phyloP scores from a whole-genome alignment of 331 rosid species.

The Quercus phellos region DNA sequence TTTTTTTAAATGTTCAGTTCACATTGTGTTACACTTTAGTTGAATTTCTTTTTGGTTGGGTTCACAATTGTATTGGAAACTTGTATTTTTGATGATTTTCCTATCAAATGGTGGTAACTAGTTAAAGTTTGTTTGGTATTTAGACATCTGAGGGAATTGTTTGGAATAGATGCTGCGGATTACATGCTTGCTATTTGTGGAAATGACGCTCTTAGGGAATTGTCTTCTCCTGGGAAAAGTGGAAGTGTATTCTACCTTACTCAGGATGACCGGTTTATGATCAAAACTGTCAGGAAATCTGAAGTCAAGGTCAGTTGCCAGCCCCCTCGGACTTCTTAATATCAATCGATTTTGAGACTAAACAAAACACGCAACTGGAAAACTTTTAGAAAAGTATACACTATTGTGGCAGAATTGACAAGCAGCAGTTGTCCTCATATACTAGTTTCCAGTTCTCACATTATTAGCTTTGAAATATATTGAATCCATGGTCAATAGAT shows the following conservation, averaged over 20 bases:
- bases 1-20: not conserved
- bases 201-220: constrained; percentile 40
- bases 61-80: constrained; percentile 16
- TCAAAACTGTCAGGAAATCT: constrained; percentile 55
- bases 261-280: constrained; percentile 51
- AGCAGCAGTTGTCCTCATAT: not conserved
- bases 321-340: constrained; percentile 3
- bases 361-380: not conserved
- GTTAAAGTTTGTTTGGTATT: constrained; percentile 24
- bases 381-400: not conserved
- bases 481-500: not conserved
- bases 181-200: constrained; percentile 51
- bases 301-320: constrained; percentile 51
- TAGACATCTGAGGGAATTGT: constrained; percentile 61
- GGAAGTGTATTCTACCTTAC: constrained; percentile 59
- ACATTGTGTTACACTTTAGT: not conserved
- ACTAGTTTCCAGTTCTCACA: not conserved
- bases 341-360: constrained; percentile 1
- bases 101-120: constrained; percentile 30
- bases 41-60: not conserved
- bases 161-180: constrained; percentile 58
- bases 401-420: not conserved
- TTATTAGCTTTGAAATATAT: not conserved
- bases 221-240: constrained; percentile 62
- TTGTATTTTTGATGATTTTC: constrained; percentile 25